Evolutionary conservation across 2,329 filamentous ascomycete species (phyloP).

Genomic region (Lachnellula hyalina): DNA sequence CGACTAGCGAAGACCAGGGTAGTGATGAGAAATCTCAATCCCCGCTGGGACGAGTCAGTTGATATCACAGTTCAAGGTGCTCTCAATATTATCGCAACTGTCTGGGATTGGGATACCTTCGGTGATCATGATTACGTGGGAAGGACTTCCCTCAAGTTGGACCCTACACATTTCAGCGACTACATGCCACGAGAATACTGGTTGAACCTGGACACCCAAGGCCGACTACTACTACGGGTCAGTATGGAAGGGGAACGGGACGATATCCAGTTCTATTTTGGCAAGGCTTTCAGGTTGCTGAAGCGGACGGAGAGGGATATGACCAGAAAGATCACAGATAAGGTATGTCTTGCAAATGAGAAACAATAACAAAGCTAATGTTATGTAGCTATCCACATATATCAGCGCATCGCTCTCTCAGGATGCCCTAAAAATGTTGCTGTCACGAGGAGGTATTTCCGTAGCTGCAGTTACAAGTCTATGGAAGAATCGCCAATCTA

Average conservation of each 20-base stretch:
- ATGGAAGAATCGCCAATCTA: constrained; percentile 56
- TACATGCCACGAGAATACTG: constrained; percentile 95
- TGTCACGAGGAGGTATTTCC: constrained; percentile 62
- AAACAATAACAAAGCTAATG: constrained; percentile 8
- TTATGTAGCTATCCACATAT: constrained; percentile 72
- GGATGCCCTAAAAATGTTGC: constrained; percentile 68
- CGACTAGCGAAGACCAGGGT: constrained; percentile 91
- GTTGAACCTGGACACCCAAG: constrained; percentile 95
- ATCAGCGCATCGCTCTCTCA: constrained; percentile 85
- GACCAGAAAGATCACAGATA: constrained; percentile 96
- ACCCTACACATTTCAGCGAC: constrained; percentile 94
- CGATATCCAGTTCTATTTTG: constrained; percentile 98
- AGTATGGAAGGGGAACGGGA: constrained; percentile 99
- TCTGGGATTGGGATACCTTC: constrained; percentile 97
- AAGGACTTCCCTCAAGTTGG: constrained; percentile 94
- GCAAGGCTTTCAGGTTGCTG: constrained; percentile 89
- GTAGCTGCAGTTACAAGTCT: constrained; percentile 69
- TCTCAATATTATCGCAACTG: constrained; percentile 90
- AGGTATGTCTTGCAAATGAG: constrained; percentile 50
- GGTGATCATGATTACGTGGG: constrained; percentile 97
- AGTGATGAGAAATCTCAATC: constrained; percentile 84
- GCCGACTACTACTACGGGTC: constrained; percentile 79
- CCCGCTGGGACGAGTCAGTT: constrained; percentile 94
- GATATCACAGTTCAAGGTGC: constrained; percentile 91
- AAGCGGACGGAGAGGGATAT: constrained; percentile 97